Conservation (phyloP, 1,139 yeast species). For the Geotrichum restrictum region DNA sequence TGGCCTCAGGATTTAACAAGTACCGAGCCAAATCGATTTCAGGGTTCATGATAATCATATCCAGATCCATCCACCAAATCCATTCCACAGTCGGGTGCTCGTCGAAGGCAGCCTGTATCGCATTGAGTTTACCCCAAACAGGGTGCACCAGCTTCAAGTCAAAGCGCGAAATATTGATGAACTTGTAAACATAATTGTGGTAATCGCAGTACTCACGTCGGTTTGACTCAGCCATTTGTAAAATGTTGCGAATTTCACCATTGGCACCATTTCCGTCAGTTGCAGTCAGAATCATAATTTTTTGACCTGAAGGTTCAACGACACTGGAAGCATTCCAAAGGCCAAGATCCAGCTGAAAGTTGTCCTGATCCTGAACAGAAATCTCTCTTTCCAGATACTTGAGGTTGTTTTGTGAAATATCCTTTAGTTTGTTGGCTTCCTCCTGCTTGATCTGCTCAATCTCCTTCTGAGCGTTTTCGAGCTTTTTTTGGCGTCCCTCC, state of each 20-base stretch:
- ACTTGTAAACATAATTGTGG: constrained; percentile 35
- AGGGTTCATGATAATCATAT: constrained; percentile 30
- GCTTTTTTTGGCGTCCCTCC: constrained; percentile 1
- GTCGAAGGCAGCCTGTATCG: constrained; percentile 26
- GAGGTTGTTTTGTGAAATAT: constrained; percentile 10
- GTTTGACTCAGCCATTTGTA: constrained; percentile 31
- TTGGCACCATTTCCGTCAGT: constrained; percentile 33
- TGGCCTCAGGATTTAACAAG: constrained; percentile 26
- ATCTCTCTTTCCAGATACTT: constrained; percentile 10
- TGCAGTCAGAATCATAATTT: constrained; percentile 34
- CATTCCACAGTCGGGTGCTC: constrained; percentile 30
- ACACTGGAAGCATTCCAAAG: constrained; percentile 1
- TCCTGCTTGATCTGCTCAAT: constrained; percentile 14
- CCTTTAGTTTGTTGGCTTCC: constrained; percentile 16
- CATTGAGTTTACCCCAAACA: constrained; percentile 31
- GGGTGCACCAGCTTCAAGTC: constrained; percentile 19
- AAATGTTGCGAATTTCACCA: constrained; percentile 26
- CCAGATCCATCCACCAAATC: constrained; percentile 34
- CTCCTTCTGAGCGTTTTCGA: constrained; percentile 18
- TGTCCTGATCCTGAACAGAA: constrained; percentile 14
- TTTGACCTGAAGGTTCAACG: constrained; percentile 25
- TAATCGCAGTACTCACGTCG: constrained; percentile 35
- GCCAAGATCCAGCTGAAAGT: constrained; percentile 10
- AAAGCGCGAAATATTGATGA: constrained; percentile 30
- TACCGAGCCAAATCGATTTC: constrained; percentile 27